A percentile compares a stretch with the other conserved stretches of the same genome.
Conservation (phyloP, 768 basidiomycete species). For the Naganishia antarctica region DNA sequence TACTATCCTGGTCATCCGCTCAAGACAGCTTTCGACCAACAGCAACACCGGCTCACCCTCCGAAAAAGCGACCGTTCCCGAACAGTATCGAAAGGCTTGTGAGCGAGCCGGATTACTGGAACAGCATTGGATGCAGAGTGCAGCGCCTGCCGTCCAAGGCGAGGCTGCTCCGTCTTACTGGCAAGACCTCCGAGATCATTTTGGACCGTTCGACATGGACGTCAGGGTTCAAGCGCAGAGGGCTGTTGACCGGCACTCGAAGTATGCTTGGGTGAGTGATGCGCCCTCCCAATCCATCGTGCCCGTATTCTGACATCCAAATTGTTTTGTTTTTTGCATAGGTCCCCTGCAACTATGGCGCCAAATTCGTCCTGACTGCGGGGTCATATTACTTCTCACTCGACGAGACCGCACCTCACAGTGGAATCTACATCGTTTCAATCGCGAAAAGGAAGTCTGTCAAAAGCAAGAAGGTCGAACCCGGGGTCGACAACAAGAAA, state of each 20-base stretch:
- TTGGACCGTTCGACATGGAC: neutral
- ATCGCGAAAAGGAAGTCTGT: neutral
- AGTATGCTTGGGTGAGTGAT: constrained; percentile 17
- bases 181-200: neutral
- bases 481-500: neutral
- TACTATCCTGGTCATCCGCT: too few species aligned
- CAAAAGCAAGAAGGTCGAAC: neutral
- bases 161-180: neutral
- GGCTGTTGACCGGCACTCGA: neutral
- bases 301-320: too few species aligned
- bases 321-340: too few species aligned
- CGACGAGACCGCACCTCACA: neutral
- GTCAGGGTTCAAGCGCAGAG: neutral
- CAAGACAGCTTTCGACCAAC: too few species aligned
- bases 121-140: neutral
- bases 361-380: neutral
- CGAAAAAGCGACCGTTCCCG: neutral
- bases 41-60: too few species aligned
- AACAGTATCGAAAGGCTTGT: neutral
- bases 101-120: neutral
- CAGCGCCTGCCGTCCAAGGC: neutral
- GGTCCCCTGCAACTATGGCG: neutral
- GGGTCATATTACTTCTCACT: neutral
- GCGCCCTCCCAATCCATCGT: too few species aligned
- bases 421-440: neutral